Evolutionary conservation across 768 basidiomycete species (phyloP), one percentile per base, ranked within the genome.

Genomic region (Leccinum imitatum): DNA sequence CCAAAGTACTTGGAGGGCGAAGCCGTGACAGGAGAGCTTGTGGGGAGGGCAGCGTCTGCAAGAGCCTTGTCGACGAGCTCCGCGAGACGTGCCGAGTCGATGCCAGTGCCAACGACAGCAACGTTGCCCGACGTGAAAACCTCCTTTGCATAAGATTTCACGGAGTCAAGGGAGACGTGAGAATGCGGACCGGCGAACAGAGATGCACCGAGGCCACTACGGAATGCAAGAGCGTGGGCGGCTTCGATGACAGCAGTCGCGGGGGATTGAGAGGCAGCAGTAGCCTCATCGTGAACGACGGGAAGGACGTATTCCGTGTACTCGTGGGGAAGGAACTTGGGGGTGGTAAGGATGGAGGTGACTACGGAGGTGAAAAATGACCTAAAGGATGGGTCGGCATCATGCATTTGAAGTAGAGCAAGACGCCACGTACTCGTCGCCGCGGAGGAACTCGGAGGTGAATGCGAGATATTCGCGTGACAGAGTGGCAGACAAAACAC

Each of bases 381-480:
- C 75, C 95, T 97, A 73, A 25, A 19, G 25, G 23, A 14, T 15
- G 31, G 33, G 31, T 61, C 41, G 50, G 21, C 19, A 56, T 33
- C 19, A 53, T 33, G 27, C 13, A 4, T 37, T 23, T 15, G 48
- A 13, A 41, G 44, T 5, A 53, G n/a, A 57, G 35, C 14, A 21
- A 13, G 59, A 61, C 25, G 37, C 53, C 11, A 91, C 94, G 78
- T 74, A 98, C 96, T 97, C 95, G 75, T 99, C 94, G 51, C 93
- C 95, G 59, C 89, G 85, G 67, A 98, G 78, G 79, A 97, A 99
- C 75, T 98, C 95, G 55, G 96, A 94, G 23, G 93, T 95, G 72
- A 98, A 77, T 60, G 93, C 87, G 50, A 99, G 81, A 77, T 98
- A 88, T 79, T 98, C 96, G 66, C 96, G 80, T 17, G 89, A 83